Conservation (phyloP, 2,329 filamentous ascomycete genomes). For the Biscogniauxia sp. region DNA sequence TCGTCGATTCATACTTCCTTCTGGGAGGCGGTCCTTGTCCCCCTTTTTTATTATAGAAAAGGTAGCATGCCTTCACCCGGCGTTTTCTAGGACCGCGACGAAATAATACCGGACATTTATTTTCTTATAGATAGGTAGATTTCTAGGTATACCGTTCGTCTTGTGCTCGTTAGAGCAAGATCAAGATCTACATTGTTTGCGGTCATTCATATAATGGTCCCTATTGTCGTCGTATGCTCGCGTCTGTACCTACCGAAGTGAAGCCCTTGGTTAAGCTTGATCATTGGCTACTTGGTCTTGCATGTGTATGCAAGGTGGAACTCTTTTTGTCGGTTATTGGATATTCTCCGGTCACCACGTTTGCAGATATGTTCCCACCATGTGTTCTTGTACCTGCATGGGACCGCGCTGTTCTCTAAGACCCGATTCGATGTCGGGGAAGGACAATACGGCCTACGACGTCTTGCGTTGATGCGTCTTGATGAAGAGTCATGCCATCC, state of each 20-base stretch:
- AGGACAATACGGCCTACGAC: neutral
- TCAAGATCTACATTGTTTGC: neutral
- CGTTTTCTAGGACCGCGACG: neutral
- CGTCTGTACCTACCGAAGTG: neutral
- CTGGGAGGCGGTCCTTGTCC: constrained; percentile 22
- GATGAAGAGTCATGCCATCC: neutral
- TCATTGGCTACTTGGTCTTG: neutral
- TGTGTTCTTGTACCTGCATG: neutral
- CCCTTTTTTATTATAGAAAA: constrained; percentile 16
- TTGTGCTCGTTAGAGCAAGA: neutral
- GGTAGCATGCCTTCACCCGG: neutral
- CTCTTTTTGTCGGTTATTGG: neutral
- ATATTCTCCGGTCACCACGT: neutral
- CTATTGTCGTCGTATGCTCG: neutral
- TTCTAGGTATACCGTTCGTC: neutral
- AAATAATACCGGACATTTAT: neutral
- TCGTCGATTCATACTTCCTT: constrained; percentile 15
- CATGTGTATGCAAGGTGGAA: neutral
- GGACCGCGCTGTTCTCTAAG: neutral
- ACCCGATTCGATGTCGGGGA: neutral
- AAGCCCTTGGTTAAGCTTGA: neutral
- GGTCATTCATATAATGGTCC: too few relatives aligned
- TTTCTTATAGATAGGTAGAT: neutral
- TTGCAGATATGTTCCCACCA: neutral
- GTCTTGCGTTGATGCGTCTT: neutral